These are phyloP conservation scores for Remersonia thermophila DNA, from an alignment of 2,329 filamentous ascomycete genomes.

Conservation along the genomic window DNA sequence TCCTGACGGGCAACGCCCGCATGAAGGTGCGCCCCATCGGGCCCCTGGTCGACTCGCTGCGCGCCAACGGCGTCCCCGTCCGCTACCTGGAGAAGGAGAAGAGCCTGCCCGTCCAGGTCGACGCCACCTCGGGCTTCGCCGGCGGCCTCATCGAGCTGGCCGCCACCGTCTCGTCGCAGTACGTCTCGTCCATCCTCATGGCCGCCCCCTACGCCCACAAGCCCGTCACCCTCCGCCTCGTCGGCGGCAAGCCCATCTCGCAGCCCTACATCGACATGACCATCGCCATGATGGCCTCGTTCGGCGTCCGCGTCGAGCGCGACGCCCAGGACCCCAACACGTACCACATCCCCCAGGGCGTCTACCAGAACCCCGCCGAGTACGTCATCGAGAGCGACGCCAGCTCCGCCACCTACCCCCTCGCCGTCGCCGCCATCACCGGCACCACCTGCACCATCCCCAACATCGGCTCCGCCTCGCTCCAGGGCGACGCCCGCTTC, in stretches of 20 bases:
- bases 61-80: constrained; percentile 74
- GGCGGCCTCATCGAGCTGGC: constrained; percentile 85
- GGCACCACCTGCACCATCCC: constrained; percentile 92
- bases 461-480: constrained; percentile 83
- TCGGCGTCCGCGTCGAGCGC: constrained; percentile 69
- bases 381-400: constrained; percentile 95
- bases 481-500: constrained; percentile 92
- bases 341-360: constrained; percentile 80
- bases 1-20: constrained; percentile 84
- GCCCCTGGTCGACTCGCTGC: constrained; percentile 79
- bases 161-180: constrained; percentile 96
- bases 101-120: constrained; percentile 72
- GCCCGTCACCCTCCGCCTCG: constrained; percentile 75
- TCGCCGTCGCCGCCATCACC: constrained; percentile 88
- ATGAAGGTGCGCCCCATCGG: constrained; percentile 97
- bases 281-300: constrained; percentile 89
- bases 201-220: constrained; percentile 93
- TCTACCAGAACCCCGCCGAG: constrained; percentile 70
- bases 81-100: constrained; percentile 74
- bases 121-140: constrained; percentile 69
- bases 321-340: constrained; percentile 74
- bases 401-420: constrained; percentile 90
- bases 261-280: constrained; percentile 99
- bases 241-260: constrained; percentile 95
- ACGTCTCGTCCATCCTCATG: constrained; percentile 94